Base-by-base conservation (phyloP, 2,329 filamentous ascomycete species). In the Pezicula radicicola region DNA sequence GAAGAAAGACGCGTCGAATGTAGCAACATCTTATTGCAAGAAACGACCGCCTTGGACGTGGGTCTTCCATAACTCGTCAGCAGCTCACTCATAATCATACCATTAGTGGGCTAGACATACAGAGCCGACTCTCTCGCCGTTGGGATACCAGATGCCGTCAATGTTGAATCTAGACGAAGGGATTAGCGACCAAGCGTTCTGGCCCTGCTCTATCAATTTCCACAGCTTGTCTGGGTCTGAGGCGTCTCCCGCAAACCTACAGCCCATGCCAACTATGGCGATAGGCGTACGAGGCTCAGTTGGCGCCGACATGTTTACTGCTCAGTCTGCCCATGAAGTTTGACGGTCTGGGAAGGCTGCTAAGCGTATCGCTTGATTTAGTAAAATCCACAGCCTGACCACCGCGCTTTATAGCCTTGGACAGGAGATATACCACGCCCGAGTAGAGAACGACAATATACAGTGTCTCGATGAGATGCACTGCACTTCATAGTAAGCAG, bases 101-200 rank as follows among this genome's bases (percentile, higher is more conserved):
- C 2, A 16, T 36, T 12, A 33, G 21, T 28, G 12, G 10, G 6
- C 10, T n/a, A n/a, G 16, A 5, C 48, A 27, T 44, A 40, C 78
- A 77, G 51, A 76, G 72, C 12, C 76, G 68, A 48, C 72, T 69
- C 6, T 72, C 71, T 30, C 33, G 19, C 37, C 37, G 9, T 75
- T 70, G 0, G 78, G 77, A 56, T 81, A 78, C 55, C 75, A 80
- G 59, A 77, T 79, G 13, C 75, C 75, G 12, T 75, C 66, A 19
- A 76, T 70, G 36, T 79, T 78, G 54, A 81, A 70, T 4, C 78
- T 35, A 44, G 9, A 16, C 37, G 37, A 61, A 27, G 60, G 56
- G 40, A 45, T 40, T 15, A 43, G 70, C 0, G 73, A 73, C 76
- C 75, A 80, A 18, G 77, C 75, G 27, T 72, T 76, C 41, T 72